Evolutionary conservation across 2,329 filamentous ascomycete species (phyloP).

Genomic region (Emydomyces testavorans): DNA sequence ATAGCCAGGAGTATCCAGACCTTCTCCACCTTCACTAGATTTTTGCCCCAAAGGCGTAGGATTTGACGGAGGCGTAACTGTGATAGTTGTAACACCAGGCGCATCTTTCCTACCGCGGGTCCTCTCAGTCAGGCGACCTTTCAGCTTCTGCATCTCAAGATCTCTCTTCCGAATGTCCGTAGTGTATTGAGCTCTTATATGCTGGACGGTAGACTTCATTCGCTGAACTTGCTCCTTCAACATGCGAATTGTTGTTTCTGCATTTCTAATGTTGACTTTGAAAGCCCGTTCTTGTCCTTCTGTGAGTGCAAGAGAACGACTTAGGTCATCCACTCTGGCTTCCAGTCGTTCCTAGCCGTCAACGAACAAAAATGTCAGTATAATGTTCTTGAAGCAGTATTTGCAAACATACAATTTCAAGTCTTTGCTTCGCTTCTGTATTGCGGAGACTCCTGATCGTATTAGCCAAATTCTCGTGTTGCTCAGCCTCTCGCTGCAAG

Average conservation of each 20-base stretch:
- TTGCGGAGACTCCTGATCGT: conserved; percentile 65
- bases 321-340: conserved; percentile 45
- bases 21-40: conserved; percentile 27
- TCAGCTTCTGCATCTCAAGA: conserved; percentile 74
- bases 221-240: conserved; percentile 73
- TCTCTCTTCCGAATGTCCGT: conserved; percentile 88
- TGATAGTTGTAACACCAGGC: conserved; percentile 40
- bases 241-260: conserved; percentile 61
- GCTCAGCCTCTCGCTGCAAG: conserved; percentile 69
- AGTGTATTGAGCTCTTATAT: conserved; percentile 74
- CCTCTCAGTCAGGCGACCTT: conserved; percentile 68
- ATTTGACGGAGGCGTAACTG: conserved; percentile 33
- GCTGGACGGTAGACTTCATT: conserved; percentile 66
- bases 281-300: conserved; percentile 62
- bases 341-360: conserved; percentile 40
- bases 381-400: conserved; percentile 9
- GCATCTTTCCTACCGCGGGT: conserved; percentile 47
- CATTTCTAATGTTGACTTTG: conserved; percentile 57
- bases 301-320: conserved; percentile 45
- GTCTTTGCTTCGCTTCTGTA: conserved; percentile 61
- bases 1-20: conserved; percentile 48
- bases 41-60: conserved; percentile 19
- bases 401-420: conserved; percentile 48
- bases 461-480: conserved; percentile 69
- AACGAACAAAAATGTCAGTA: not conserved